Conservation (phyloP, 1,139 yeast species). For the Casaregolazyma suthepensis region DNA sequence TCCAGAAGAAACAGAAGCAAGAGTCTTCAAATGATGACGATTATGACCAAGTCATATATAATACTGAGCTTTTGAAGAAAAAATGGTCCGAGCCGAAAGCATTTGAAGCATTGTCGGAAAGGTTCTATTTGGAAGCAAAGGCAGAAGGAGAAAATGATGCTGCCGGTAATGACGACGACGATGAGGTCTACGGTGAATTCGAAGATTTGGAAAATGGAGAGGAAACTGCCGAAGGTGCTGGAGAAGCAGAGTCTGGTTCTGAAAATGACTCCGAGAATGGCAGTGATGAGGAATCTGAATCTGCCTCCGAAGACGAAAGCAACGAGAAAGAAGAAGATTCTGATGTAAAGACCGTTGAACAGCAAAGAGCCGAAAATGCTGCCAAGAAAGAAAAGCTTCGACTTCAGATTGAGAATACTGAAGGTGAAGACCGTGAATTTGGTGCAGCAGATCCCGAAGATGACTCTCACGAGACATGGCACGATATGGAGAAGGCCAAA, state of each 20-base stretch:
- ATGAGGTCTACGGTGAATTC: conserved; percentile 67
- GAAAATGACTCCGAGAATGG: conserved; percentile 50
- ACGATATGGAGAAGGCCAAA: conserved; percentile 92
- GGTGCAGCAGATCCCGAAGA: conserved; percentile 70
- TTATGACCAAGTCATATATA: conserved; percentile 19
- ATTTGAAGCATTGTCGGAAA: conserved; percentile 43
- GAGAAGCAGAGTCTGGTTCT: conserved; percentile 39
- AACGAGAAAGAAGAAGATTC: conserved; percentile 36
- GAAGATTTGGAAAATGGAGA: conserved; percentile 63
- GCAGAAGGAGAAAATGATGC: conserved; percentile 27
- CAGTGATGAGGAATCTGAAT: conserved; percentile 30
- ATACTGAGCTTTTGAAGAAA: conserved; percentile 22
- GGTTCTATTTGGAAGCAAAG: conserved; percentile 68
- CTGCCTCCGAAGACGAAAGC: conserved; percentile 37
- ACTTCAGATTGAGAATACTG: conserved; percentile 85
- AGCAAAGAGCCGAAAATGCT: conserved; percentile 72
- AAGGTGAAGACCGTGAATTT: conserved; percentile 58
- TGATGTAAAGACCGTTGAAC: conserved; percentile 35
- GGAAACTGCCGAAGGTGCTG: conserved; percentile 31
- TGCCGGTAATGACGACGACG: conserved; percentile 38
- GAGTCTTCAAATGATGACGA: conserved; percentile 30
- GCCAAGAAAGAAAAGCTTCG: conserved; percentile 83
- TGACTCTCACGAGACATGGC: conserved; percentile 86
- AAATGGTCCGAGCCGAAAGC: conserved; percentile 51
- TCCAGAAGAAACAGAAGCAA: conserved; percentile 44